Evolutionary conservation across 495 filamentous ascomycete species (phyloP).

Genomic region (Lichenothelia convexa): DNA sequence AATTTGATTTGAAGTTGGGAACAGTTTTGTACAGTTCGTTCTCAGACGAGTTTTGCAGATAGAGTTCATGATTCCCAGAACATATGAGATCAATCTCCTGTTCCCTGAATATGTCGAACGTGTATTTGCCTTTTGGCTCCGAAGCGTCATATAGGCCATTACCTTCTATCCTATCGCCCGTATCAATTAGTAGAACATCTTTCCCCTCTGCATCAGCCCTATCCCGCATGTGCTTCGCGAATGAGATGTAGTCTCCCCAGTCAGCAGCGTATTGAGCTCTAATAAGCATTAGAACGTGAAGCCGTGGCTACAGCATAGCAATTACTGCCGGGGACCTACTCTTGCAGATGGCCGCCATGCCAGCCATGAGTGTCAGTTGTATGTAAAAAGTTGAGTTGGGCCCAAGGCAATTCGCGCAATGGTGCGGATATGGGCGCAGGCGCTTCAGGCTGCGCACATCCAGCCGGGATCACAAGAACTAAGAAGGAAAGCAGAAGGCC

Average conservation of each 20-base stretch:
- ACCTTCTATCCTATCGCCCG: conserved; percentile 84
- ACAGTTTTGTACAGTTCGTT: conserved; percentile 62
- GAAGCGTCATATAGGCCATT: conserved; percentile 94
- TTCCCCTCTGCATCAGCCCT: conserved; percentile 58
- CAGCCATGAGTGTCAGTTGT: conserved; percentile 94
- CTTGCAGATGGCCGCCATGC: conserved; percentile 83
- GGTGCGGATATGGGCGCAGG: conserved; percentile 62
- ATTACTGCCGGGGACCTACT: conserved; percentile 30
- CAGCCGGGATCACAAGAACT: conserved; percentile 16
- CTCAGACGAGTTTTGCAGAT: conserved; percentile 56
- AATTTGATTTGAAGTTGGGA: conserved; percentile 55
- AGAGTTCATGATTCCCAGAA: conserved; percentile 90
- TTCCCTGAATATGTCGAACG: conserved; percentile 64
- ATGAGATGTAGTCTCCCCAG: conserved; percentile 96
- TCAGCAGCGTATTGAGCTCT: conserved; percentile 82
- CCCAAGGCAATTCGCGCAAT: conserved; percentile 71
- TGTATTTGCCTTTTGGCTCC: conserved; percentile 69
- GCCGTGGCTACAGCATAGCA: not conserved
- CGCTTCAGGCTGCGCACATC: conserved; percentile 59
- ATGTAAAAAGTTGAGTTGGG: conserved; percentile 82
- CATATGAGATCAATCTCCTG: conserved; percentile 73
- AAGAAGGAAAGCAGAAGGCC: not conserved
- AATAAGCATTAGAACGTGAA: not conserved
- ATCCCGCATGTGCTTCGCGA: conserved; percentile 60
- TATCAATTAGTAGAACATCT: conserved; percentile 81